Evolutionary conservation across 305 asterid genomes (phyloP), one percentile per base, ranked within the genome.

Genomic region (Petunia hybrid): DNA sequence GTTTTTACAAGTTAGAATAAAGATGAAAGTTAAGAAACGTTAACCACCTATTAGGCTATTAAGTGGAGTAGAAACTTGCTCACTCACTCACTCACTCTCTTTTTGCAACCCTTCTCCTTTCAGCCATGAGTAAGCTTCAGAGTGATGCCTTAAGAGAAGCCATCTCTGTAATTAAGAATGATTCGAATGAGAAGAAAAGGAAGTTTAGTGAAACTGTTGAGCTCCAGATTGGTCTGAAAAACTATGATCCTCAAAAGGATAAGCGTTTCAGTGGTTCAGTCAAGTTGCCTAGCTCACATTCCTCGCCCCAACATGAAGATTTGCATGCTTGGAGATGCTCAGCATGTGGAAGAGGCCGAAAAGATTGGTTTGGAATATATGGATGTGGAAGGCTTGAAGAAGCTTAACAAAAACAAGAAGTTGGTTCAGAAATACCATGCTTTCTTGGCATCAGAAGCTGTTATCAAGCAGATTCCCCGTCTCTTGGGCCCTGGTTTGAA

Each of bases 101-200:
- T 22, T 22, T 22, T 22, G 31, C 31, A 22, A 22, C 31, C 31
- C 31, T 22, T 22, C 31, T 22, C 31, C 31, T 22, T 22, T 22
- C 31, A 22, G 31, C 31, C 31, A 22, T 22, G 31, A 22, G 31
- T n/a, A 77, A 77, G 81, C 67, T 77, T 61, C 81, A 77, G 67
- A 77, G 81, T 57, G 81, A 77, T 10, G 81, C 71, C 55, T n/a
- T 77, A 56, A 77, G 81, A 43, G 81, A 77, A 43, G 81, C 81
- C 9, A 77, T 77, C 22, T 2, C 71, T 59, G 70, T 57, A 62
- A 31, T 77, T 5, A 62, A 41, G 65, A 12, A 14, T 0, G 81
- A 77, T 77, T 39, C 81, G 22, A 77, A 77, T 55, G 81, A 77
- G 71, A 77, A 77, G 71, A 77, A 77, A 22, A 69, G 81, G 3